Conservation (phyloP, 371 early-diverging fungal genomes). For the Rhizopus delemar region DNA sequence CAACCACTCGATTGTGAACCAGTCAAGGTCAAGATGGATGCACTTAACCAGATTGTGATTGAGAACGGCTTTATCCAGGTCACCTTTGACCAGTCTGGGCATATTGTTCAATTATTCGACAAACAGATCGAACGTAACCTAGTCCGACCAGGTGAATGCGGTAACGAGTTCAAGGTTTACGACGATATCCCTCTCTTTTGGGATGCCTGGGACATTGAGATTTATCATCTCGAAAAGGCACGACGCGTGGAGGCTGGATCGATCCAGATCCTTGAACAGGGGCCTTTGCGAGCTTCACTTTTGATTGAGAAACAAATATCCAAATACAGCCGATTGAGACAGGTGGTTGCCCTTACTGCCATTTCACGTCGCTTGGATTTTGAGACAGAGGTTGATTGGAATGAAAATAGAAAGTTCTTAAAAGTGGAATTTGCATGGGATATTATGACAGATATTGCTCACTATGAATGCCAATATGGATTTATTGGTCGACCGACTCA, state of each 20-base stretch:
- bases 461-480: constrained; percentile 93
- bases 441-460: constrained; percentile 75
- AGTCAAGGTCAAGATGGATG: constrained; percentile 41
- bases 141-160: constrained; percentile 64
- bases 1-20: constrained; percentile 16
- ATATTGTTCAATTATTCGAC: constrained; percentile 68
- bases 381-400: constrained; percentile 87
- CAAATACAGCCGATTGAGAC: constrained; percentile 61
- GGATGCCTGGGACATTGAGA: constrained; percentile 72
- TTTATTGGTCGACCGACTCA: constrained; percentile 87
- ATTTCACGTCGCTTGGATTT: constrained; percentile 81
- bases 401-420: constrained; percentile 84
- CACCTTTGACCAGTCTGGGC: constrained; percentile 71
- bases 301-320: constrained; percentile 64
- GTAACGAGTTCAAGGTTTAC: constrained; percentile 76
- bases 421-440: constrained; percentile 91
- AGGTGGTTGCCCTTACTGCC: constrained; percentile 72
- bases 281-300: constrained; percentile 81
- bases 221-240: constrained; percentile 86
- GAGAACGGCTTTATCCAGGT: constrained; percentile 71
- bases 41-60: constrained; percentile 53
- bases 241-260: constrained; percentile 49
- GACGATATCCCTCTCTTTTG: constrained; percentile 70
- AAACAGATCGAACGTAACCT: constrained; percentile 68
- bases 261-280: constrained; percentile 66